Evolutionary conservation across 306 rosid species (phyloP).

Genomic region (barrel medic (Medicago truncatula)): MtrunA17r5.0-ANR NC_053045.1:27199001-27199500

Average conservation of each 20-base stretch:
- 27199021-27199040: constrained; percentile 85
- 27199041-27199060: constrained; percentile 64
- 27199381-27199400: too few species aligned
- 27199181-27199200: not conserved
- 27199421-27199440: too few species aligned
- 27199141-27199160: not conserved
- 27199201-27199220: not conserved
- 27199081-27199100: constrained; percentile 29
- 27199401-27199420: too few species aligned
- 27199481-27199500: too few species aligned
- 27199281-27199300: not conserved
- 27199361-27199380: not conserved
- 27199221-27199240: not conserved
- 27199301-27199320: not conserved
- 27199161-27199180: not conserved
- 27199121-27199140: not conserved
- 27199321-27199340: too few species aligned
- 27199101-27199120: constrained; percentile 5
- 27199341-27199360: too few species aligned
- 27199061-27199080: constrained; percentile 62
- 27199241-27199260: not conserved
- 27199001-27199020: constrained; percentile 82
- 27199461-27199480: too few species aligned
- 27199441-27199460: too few species aligned
- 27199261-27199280: not conserved